phyloP scores from a whole-genome alignment of 2,329 filamentous ascomycete species.

The Verticillium albo-atrum region DNA sequence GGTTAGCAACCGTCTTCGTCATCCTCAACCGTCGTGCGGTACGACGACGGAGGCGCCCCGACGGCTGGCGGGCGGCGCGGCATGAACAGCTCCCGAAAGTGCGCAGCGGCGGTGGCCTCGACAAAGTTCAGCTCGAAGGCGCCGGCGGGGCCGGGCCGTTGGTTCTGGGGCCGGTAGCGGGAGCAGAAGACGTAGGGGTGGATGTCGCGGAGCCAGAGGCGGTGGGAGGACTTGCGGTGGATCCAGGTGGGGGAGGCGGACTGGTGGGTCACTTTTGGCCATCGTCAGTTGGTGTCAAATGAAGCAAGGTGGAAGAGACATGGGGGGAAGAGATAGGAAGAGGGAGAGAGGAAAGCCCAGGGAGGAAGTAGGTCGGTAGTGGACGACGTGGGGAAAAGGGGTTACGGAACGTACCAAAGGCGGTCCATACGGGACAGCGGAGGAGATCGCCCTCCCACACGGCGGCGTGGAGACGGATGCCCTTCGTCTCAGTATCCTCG shows the following conservation, averaged over 20 bases:
- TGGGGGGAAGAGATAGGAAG: not conserved
- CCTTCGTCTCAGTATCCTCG: constrained; percentile 42
- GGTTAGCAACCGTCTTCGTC: not conserved
- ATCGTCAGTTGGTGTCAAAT: not conserved
- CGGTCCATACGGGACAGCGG: constrained; percentile 59
- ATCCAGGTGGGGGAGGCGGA: constrained; percentile 46
- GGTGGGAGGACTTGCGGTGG: constrained; percentile 37
- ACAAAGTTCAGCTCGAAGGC: constrained; percentile 49
- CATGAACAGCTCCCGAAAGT: constrained; percentile 37
- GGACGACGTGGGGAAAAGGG: no score
- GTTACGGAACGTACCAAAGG: constrained; percentile 43
- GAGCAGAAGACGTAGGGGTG: constrained; percentile 56
- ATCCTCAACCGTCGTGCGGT: not conserved
- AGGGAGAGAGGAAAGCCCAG: not conserved
- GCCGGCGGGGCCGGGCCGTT: constrained; percentile 42
- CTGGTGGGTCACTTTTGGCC: constrained; percentile 45
- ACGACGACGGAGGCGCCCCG: not conserved
- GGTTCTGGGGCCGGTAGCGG: constrained; percentile 47
- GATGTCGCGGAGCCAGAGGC: constrained; percentile 49
- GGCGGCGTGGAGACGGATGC: constrained; percentile 50
- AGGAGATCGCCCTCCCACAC: constrained; percentile 50
- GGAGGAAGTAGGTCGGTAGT: not conserved
- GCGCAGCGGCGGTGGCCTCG: constrained; percentile 32
- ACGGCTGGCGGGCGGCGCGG: not conserved
- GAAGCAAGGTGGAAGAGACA: not conserved